phyloP scores from a whole-genome alignment of 345 rosid genomes.

The Citrus medica region DNA sequence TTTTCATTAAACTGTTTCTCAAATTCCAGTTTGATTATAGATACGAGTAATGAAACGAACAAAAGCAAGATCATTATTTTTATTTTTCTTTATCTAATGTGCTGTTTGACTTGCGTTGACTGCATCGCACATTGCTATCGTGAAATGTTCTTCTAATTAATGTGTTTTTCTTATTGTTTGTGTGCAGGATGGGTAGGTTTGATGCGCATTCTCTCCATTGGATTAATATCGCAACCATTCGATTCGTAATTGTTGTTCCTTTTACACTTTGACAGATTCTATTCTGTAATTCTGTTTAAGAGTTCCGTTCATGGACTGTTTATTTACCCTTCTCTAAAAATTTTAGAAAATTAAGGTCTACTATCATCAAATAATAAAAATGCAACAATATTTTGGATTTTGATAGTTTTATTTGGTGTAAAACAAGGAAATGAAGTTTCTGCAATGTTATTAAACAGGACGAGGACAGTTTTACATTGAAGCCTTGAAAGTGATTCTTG shows the following conservation, averaged over 20 bases:
- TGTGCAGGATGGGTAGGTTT: constrained; percentile 78
- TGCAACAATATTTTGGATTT: background rate
- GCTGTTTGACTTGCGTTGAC: background rate
- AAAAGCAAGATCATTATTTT: background rate
- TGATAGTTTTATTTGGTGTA: background rate
- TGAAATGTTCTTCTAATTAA: background rate
- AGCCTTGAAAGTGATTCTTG: background rate
- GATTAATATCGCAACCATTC: background rate
- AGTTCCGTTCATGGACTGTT: background rate
- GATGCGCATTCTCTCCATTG: constrained; percentile 9
- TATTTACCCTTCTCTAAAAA: background rate
- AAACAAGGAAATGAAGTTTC: background rate
- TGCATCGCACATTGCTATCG: background rate
- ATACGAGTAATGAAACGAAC: background rate
- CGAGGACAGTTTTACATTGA: background rate
- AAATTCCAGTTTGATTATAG: background rate
- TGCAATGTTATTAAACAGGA: background rate
- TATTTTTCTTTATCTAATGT: background rate
- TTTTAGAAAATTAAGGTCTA: background rate
- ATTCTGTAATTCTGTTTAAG: background rate
- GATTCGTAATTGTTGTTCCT: constrained; percentile 20
- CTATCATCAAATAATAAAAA: background rate
- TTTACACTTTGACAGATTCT: background rate
- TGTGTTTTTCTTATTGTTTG: constrained; percentile 4
- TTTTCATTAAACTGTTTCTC: too few species aligned